Conservation (phyloP, 495 filamentous ascomycete species). For the Barbatosphaeria neglecta region DNA sequence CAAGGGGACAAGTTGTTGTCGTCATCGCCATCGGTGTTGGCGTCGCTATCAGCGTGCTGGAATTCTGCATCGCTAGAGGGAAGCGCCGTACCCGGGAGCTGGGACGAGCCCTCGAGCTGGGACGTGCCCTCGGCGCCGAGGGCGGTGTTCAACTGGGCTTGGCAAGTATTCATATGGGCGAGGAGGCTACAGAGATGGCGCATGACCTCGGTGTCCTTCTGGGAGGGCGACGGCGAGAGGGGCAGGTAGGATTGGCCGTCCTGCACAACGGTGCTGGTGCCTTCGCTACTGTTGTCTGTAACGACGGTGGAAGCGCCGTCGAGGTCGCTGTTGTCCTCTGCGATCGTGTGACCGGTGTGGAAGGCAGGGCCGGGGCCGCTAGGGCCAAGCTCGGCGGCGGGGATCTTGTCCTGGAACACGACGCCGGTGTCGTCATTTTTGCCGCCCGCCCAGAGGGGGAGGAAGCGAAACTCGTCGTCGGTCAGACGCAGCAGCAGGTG, state of each 20-base stretch:
- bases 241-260: neutral
- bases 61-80: too few species aligned
- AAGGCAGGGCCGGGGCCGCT: constrained; percentile 33
- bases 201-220: too few species aligned
- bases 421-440: constrained; percentile 33
- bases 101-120: too few species aligned
- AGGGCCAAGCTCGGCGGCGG: constrained; percentile 26
- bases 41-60: too few species aligned
- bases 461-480: constrained; percentile 22
- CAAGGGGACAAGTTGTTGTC: too few species aligned
- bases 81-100: too few species aligned
- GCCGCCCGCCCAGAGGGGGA: constrained; percentile 37
- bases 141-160: too few species aligned
- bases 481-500: constrained; percentile 18
- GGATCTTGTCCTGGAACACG: constrained; percentile 27
- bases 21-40: too few species aligned
- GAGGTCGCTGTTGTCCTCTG: neutral
- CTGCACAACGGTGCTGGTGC: neutral
- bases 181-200: too few species aligned
- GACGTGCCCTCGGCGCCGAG: too few species aligned
- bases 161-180: too few species aligned
- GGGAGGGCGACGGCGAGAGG: too few species aligned
- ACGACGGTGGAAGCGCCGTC: neutral
- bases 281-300: neutral
- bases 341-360: constrained; percentile 25